phyloP scores from a whole-genome alignment of 176 grass and related monocot species.

The Eremochloa ophiuroides region DNA sequence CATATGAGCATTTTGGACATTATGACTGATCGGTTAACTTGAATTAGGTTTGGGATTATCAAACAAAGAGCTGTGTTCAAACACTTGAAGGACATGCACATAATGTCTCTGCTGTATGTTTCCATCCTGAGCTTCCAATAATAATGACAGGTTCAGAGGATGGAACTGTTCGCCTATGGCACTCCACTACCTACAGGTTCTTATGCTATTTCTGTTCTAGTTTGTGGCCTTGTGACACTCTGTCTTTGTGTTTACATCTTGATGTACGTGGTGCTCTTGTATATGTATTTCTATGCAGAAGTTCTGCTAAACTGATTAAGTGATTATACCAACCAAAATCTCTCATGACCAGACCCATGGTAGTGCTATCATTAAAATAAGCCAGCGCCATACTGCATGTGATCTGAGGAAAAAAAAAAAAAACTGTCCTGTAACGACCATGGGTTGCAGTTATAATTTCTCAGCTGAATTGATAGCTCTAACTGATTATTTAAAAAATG shows the following conservation, averaged over 20 bases:
- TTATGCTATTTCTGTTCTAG: neutral
- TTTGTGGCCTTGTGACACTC: neutral
- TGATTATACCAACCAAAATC: neutral
- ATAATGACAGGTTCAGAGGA: conserved; percentile 81
- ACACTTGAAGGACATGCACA: conserved; percentile 73
- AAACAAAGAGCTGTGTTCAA: conserved; percentile 77
- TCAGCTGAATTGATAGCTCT: neutral
- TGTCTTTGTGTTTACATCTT: neutral
- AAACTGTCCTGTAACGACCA: neutral
- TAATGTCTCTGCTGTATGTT: conserved; percentile 86
- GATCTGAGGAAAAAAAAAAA: neutral
- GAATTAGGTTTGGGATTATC: conserved; percentile 73
- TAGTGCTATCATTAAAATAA: neutral
- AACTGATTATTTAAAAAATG: neutral
- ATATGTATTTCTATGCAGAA: neutral
- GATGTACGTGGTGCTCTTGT: neutral
- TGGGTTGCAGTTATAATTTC: neutral
- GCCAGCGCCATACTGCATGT: neutral
- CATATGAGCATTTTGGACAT: neutral
- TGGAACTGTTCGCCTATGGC: conserved; percentile 67
- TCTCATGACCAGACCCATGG: neutral
- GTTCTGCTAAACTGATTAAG: neutral
- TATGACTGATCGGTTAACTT: conserved; percentile 20
- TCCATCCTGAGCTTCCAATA: conserved; percentile 84
- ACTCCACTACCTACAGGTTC: conserved; percentile 71